A percentile compares a stretch with the other conserved stretches of the same genome.
Evolutionary conservation across 768 basidiomycete genomes (phyloP).

Genomic region (Russula virescens): DNA sequence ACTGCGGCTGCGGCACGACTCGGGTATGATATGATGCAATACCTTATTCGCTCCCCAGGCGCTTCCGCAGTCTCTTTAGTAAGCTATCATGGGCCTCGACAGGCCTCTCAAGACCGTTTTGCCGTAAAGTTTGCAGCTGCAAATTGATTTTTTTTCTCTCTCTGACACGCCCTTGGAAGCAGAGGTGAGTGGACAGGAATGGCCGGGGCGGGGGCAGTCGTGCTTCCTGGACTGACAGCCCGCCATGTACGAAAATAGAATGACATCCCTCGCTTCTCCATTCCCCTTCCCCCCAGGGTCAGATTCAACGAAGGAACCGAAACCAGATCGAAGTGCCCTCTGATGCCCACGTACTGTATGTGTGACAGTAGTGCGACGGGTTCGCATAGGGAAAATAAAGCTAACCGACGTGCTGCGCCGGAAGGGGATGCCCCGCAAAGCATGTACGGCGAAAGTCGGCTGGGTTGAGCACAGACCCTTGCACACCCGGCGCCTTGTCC

Average conservation of each 20-base stretch:
- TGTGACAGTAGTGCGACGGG: neutral
- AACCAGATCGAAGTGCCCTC: no score
- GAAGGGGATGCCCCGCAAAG: neutral
- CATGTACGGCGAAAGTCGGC: neutral
- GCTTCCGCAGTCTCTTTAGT: neutral
- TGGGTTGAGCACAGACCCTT: neutral
- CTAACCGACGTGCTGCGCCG: neutral
- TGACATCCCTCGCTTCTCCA: no score
- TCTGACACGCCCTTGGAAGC: neutral
- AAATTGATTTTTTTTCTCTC: neutral
- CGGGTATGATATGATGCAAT: conserved; percentile 2
- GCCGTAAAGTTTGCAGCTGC: neutral
- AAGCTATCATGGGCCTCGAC: neutral
- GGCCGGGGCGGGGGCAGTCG: no score
- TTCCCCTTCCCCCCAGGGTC: no score
- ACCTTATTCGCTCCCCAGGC: neutral
- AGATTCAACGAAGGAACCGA: no score
- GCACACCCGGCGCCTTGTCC: no score
- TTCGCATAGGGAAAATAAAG: neutral
- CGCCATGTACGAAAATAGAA: no score
- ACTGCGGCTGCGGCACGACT: neutral
- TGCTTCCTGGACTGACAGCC: no score
- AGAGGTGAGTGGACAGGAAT: neutral
- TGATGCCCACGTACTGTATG: neutral
- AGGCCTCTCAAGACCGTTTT: neutral